Base-by-base conservation (phyloP, 345 rosid species). In the Populus euphratica region DNA sequence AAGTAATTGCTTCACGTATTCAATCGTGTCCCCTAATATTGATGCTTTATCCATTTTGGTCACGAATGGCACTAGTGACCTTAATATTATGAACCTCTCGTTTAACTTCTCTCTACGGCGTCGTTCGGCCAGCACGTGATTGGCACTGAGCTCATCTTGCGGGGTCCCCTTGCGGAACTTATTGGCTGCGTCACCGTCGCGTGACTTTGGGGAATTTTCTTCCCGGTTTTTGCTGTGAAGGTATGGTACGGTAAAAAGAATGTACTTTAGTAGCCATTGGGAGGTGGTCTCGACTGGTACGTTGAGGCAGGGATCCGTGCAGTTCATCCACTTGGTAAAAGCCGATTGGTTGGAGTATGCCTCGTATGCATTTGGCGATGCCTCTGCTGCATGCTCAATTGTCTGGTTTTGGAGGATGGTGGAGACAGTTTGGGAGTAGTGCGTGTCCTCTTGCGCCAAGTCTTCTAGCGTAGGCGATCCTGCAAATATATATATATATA, bases 11-110 rank as follows among this genome's bases (percentile, higher is more conserved):
- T 96, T 94, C 83, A 96, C 88, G 76, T 94, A 96, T 84, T 92
- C 97, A 2, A 96, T 96, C 8, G 99, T 91, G 84, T 96, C 99
- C 6, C 98, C 99, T 9, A 96, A 79, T 73, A 96, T 94, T 4
- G 99, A 96, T 6, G 94, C 97, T 87, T 96, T 96, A 86, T 96
- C 99, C 98, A 96, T 92, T 78, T 96, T 94, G 16, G 98, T 94
- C 54, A 96, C 97, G 76, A 94, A 94, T 18, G 99, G 99, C 71
- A 94, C 98, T 25, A 96, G 80, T 6, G 99, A 92, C 78, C 98
- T 81, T 52, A 96, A 59, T 4, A 91, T 86, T 38, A 90, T 84
- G 81, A 96, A 96, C 80, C 96, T 81, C 88, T 96, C 94, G 69
- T 96, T 96, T 5, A 96, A 90, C 84, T 96, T 96, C 88, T 94